Percentiles rank a stretch among this genome's conserved stretches.
Conservation (phyloP, 352 stramenopile genomes). For the Globisporangium parvum region DNA sequence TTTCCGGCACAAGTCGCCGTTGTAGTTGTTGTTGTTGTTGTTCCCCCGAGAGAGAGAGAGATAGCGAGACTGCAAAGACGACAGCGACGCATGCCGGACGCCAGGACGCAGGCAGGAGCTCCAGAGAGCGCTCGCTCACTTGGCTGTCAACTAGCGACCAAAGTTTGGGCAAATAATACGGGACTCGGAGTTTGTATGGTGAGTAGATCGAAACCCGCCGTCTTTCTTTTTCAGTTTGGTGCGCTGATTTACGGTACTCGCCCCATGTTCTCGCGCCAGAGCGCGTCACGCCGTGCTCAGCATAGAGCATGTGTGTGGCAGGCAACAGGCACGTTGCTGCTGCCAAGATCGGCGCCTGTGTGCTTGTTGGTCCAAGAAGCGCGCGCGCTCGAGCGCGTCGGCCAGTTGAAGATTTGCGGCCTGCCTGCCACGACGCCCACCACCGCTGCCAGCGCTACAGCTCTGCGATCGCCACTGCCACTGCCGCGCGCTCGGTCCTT, state of each 20-base stretch:
- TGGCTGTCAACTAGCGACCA: no score
- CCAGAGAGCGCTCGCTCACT: no score
- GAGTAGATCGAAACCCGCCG: not conserved
- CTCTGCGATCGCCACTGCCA: not conserved
- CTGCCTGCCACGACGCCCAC: constrained; percentile 16
- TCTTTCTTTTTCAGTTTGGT: not conserved
- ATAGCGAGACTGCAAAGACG: no score
- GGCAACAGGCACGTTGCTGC: not conserved
- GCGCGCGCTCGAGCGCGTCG: constrained; percentile 11
- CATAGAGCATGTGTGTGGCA: constrained; percentile 2
- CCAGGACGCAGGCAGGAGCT: no score
- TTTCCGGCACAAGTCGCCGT: no score
- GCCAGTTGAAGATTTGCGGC: constrained; percentile 57
- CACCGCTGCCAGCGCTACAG: not conserved
- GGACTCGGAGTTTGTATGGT: constrained; percentile 1
- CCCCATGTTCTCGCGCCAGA: not conserved
- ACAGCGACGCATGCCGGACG: no score
- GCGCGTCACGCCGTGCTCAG: not conserved
- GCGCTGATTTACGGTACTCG: not conserved
- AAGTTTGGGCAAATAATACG: no score
- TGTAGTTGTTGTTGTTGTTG: no score
- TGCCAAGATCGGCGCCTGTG: constrained; percentile 6
- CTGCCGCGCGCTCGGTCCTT: not conserved
- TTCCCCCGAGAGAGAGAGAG: no score
- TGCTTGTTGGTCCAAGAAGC: not conserved